Percentiles rank a stretch among this genome's conserved stretches.
phyloP scores from a whole-genome alignment of 2,329 filamentous ascomycete species.

The Penicillium sp. region DNA sequence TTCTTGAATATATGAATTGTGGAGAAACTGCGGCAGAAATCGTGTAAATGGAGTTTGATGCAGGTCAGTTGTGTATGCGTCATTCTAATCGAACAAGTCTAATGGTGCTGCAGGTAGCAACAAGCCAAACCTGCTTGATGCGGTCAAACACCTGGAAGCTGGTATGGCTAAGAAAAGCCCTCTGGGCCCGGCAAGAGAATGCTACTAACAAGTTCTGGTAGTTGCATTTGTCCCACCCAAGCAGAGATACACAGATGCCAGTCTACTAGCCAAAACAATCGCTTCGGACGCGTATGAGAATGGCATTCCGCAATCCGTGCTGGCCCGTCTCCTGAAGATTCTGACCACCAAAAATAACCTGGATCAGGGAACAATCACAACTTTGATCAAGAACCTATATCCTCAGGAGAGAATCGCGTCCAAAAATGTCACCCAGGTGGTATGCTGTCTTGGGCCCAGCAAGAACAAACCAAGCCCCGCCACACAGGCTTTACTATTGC shows the following conservation, averaged over 20 bases:
- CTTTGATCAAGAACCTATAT: slow-evolving; percentile 72
- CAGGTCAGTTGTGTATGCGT: slow-evolving; percentile 1
- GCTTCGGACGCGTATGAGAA: slow-evolving; percentile 63
- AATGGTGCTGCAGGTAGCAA: slow-evolving; percentile 7
- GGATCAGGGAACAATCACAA: slow-evolving; percentile 71
- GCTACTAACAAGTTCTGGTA: slow-evolving; percentile 13
- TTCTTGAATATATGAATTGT: not conserved
- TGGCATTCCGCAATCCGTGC: slow-evolving; percentile 62
- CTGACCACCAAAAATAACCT: slow-evolving; percentile 66
- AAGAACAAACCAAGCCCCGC: slow-evolving; percentile 69
- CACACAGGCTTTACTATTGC: slow-evolving; percentile 69
- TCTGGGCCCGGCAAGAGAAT: not conserved
- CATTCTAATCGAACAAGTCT: not conserved
- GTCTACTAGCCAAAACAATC: slow-evolving; percentile 63
- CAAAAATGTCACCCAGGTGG: slow-evolving; percentile 62
- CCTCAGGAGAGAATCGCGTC: slow-evolving; percentile 64
- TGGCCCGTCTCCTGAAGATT: slow-evolving; percentile 65
- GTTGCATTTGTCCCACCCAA: slow-evolving; percentile 57
- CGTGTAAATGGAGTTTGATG: slow-evolving; percentile 4
- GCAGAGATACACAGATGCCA: slow-evolving; percentile 62
- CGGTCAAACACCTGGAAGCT: slow-evolving; percentile 39
- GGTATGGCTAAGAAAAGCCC: slow-evolving; percentile 26
- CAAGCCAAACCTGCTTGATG: slow-evolving; percentile 31
- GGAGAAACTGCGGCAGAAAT: not conserved
- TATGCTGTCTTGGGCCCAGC: slow-evolving; percentile 75